These are phyloP conservation scores for Microcos paniculata DNA, from an alignment of 345 rosid species.

Conservation along the genomic window DNA sequence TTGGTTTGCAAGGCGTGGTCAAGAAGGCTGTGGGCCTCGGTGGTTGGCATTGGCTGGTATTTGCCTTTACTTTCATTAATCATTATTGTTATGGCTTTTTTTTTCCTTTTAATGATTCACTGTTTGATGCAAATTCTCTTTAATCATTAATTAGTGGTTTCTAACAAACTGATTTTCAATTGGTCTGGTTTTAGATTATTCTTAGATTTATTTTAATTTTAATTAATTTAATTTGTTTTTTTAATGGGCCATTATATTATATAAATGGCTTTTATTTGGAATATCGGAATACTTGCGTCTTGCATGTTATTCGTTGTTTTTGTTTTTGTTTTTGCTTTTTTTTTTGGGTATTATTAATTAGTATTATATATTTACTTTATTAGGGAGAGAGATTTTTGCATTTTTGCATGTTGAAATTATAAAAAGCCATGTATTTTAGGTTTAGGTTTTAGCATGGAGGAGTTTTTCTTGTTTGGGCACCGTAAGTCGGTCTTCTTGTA, in stretches of 20 bases:
- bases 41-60: slow-evolving; percentile 99
- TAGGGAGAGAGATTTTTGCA: background rate
- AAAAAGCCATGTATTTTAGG: background rate
- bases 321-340: too few relatives aligned
- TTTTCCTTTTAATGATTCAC: background rate
- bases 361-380: background rate
- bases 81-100: background rate
- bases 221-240: slow-evolving; percentile 20
- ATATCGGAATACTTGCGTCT: background rate
- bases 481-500: background rate
- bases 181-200: background rate
- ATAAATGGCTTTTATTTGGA: background rate
- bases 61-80: background rate
- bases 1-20: slow-evolving; percentile 92
- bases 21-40: slow-evolving; percentile 98
- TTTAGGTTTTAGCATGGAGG: background rate
- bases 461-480: background rate
- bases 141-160: slow-evolving; percentile 18
- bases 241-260: background rate
- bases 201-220: slow-evolving; percentile 17
- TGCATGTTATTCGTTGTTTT: background rate
- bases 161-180: background rate
- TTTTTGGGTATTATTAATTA: too few relatives aligned
- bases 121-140: background rate
- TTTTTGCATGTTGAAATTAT: background rate